A percentile compares a stretch with the other conserved stretches of the same genome.
Conservation (phyloP, 345 rosid species). For the Barbarea vulgaris region DNA sequence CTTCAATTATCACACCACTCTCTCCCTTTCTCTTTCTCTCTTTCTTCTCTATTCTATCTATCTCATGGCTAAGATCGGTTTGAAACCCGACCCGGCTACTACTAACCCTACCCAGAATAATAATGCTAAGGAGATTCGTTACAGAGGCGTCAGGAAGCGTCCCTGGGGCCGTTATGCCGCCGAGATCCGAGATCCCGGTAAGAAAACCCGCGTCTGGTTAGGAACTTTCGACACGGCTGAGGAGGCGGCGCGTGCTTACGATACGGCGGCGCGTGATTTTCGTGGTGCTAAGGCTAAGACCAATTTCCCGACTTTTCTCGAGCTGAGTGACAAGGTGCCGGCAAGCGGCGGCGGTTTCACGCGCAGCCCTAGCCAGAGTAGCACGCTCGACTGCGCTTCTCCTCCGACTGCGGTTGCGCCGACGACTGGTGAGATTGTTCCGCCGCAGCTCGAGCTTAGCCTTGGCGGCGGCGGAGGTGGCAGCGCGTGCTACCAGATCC, state of each 20-base stretch:
- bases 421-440: slow-evolving; percentile 10
- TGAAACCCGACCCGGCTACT: slow-evolving; percentile 37
- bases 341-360: slow-evolving; percentile 18
- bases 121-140: slow-evolving; percentile 63
- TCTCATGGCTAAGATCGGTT: slow-evolving; percentile 34
- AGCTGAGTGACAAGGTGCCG: slow-evolving; percentile 33
- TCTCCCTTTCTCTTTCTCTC: not conserved
- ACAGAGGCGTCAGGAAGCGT: slow-evolving; percentile 85
- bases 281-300: slow-evolving; percentile 89
- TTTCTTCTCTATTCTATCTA: too few species aligned
- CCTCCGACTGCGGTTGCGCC: slow-evolving; percentile 45
- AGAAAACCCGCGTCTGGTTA: slow-evolving; percentile 93
- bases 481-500: slow-evolving; percentile 40
- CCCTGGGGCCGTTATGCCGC: slow-evolving; percentile 98
- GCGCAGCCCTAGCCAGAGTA: slow-evolving; percentile 80
- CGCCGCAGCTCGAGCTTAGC: slow-evolving; percentile 58
- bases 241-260: slow-evolving; percentile 95
- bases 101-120: slow-evolving; percentile 20
- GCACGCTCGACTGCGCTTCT: slow-evolving; percentile 77
- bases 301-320: slow-evolving; percentile 71
- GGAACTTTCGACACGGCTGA: slow-evolving; percentile 91
- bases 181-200: slow-evolving; percentile 94
- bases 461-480: slow-evolving; percentile 11
- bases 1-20: slow-evolving; percentile 36
- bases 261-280: slow-evolving; percentile 80